Evolutionary conservation across 139 green algal species (phyloP).

Genomic region (Zygnema circumcarinatum): DNA sequence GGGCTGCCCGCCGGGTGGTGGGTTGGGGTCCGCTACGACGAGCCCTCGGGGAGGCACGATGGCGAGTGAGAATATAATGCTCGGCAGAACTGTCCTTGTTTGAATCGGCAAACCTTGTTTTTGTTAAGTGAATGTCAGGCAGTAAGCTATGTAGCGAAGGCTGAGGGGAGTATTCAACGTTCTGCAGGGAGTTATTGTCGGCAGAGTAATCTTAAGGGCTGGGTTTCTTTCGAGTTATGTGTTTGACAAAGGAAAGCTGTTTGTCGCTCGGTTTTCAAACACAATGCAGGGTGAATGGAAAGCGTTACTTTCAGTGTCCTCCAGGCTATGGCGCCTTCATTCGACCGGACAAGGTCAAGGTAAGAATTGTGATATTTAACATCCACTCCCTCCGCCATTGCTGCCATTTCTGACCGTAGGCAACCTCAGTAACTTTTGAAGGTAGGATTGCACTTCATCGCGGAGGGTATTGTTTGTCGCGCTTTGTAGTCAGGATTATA

Average conservation of each 20-base stretch:
- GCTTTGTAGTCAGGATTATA: neutral
- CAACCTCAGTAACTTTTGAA: neutral
- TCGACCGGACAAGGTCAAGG: constrained; percentile 54
- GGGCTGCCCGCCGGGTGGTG: constrained; percentile 82
- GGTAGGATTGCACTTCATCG: neutral
- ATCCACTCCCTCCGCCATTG: neutral
- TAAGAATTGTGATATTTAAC: neutral
- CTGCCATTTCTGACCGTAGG: neutral
- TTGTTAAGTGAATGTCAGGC: too few species aligned
- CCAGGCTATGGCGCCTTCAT: constrained; percentile 46
- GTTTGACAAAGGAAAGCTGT: neutral
- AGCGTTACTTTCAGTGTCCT: constrained; percentile 48
- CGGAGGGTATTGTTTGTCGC: neutral
- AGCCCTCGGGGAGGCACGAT: constrained; percentile 96
- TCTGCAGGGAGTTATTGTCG: constrained; percentile 1
- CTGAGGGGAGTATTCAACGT: neutral
- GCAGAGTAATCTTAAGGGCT: neutral
- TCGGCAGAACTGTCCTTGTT: neutral
- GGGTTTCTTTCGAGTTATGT: neutral
- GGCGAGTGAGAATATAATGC: constrained; percentile 66
- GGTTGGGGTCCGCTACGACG: constrained; percentile 94
- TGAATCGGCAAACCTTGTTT: too few species aligned
- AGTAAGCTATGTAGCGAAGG: neutral
- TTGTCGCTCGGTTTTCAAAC: neutral
- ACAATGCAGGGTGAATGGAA: constrained; percentile 53